Evolutionary conservation across 352 stramenopile species (phyloP).

Genomic region (Phytopythium boreale): DNA sequence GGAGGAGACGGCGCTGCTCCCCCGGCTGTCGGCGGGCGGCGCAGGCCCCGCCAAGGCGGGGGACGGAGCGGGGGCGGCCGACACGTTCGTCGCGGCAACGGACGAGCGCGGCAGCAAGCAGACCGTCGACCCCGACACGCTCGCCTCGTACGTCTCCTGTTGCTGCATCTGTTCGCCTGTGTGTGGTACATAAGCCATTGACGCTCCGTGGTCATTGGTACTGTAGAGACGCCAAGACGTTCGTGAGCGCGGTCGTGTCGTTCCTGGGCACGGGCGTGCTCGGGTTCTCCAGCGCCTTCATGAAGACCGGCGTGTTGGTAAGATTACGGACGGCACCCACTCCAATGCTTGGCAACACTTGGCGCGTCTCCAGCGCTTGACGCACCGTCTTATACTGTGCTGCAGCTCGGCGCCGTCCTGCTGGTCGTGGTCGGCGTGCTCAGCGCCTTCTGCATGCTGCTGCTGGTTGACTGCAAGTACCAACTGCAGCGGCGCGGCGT

Average conservation of each 20-base stretch:
- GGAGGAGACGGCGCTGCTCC: not conserved
- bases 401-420: conserved; percentile 50
- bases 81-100: too few species aligned
- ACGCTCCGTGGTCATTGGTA: not conserved
- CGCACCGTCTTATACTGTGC: not conserved
- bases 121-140: not conserved
- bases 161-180: not conserved
- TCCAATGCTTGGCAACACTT: too few species aligned
- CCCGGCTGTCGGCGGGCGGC: not conserved
- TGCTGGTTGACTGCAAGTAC: conserved; percentile 81
- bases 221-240: conserved; percentile 51
- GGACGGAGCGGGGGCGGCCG: not conserved
- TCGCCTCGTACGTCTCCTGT: not conserved
- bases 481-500: conserved; percentile 54
- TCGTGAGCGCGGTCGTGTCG: conserved; percentile 82
- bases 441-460: conserved; percentile 69
- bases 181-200: not conserved
- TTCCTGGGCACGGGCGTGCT: conserved; percentile 92
- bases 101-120: not conserved
- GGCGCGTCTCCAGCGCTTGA: not conserved
- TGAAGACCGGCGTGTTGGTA: conserved; percentile 78
- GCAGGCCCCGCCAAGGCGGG: not conserved
- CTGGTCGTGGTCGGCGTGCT: conserved; percentile 43
- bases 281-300: conserved; percentile 89
- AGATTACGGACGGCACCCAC: too few species aligned